phyloP scores from a whole-genome alignment of 2,329 filamentous ascomycete species.

The Apiospora aurea region DNA sequence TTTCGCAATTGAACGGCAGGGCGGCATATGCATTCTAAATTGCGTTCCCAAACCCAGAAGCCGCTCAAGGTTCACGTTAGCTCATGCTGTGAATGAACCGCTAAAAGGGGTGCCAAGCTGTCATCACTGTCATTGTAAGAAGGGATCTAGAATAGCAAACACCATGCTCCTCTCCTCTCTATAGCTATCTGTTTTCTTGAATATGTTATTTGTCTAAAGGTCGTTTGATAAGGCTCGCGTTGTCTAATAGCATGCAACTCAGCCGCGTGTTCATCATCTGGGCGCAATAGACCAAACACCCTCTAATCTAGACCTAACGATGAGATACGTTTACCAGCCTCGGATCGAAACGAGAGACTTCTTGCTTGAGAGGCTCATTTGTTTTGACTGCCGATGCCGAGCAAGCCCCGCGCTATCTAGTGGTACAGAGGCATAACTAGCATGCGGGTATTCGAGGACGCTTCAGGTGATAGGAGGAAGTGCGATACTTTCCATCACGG shows the following conservation, averaged over 20 bases:
- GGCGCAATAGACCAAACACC: not conserved
- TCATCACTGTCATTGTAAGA: not conserved
- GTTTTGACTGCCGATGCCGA: not conserved
- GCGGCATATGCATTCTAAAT: not conserved
- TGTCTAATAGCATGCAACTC: not conserved
- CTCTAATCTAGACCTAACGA: not conserved
- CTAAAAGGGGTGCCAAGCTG: not conserved
- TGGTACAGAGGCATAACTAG: not conserved
- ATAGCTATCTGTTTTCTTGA: no score
- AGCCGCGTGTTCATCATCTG: not conserved
- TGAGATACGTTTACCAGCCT: not conserved
- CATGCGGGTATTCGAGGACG: not conserved
- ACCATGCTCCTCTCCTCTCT: not conserved
- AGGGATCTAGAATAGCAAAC: not conserved
- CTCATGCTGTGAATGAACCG: not conserved
- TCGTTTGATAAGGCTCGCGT: not conserved
- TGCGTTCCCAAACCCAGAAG: not conserved
- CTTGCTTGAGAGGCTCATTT: not conserved
- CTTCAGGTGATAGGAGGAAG: not conserved
- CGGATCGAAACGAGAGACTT: not conserved
- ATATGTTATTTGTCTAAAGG: no score
- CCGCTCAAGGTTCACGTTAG: not conserved
- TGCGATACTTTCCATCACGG: not conserved
- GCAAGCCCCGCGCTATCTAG: not conserved
- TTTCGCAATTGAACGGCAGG: not conserved